Conservation (phyloP, 2,329 filamentous ascomycete species). For the Blastomyces silverae region DNA sequence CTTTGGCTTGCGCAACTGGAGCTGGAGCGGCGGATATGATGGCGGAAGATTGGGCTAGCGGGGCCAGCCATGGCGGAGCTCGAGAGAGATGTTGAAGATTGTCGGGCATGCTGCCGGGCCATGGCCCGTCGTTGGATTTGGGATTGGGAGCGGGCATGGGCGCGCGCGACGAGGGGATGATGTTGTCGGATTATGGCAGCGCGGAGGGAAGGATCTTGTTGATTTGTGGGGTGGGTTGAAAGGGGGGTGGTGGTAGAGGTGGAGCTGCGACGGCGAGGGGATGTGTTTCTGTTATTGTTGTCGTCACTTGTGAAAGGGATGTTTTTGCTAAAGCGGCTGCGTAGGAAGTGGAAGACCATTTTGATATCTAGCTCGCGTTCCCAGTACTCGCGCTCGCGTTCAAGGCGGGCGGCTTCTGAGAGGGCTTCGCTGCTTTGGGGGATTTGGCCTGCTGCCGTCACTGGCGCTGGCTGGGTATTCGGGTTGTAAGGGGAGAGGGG, state of each 20-base stretch:
- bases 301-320: constrained; percentile 37
- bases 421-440: constrained; percentile 29
- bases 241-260: constrained; percentile 30
- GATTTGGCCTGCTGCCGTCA: neutral
- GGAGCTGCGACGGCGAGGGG: constrained; percentile 21
- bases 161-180: constrained; percentile 71
- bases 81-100: constrained; percentile 21
- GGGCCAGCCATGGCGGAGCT: neutral
- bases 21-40: constrained; percentile 44
- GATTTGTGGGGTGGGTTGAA: constrained; percentile 44
- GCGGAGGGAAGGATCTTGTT: constrained; percentile 63
- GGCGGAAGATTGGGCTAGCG: constrained; percentile 30
- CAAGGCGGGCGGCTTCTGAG: constrained; percentile 37
- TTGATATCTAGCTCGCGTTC: constrained; percentile 85
- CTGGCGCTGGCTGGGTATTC: constrained; percentile 13
- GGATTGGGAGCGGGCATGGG: constrained; percentile 41
- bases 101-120: constrained; percentile 23
- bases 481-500: constrained; percentile 21
- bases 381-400: constrained; percentile 72
- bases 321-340: constrained; percentile 60
- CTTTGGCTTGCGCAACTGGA: constrained; percentile 84
- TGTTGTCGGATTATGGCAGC: constrained; percentile 80
- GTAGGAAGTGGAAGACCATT: constrained; percentile 83
- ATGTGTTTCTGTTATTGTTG: constrained; percentile 33
- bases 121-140: constrained; percentile 25